Evolutionary conservation across 805 yeast genomes (phyloP).

Genomic region (Sugiyamaella mastotermitis): DNA sequence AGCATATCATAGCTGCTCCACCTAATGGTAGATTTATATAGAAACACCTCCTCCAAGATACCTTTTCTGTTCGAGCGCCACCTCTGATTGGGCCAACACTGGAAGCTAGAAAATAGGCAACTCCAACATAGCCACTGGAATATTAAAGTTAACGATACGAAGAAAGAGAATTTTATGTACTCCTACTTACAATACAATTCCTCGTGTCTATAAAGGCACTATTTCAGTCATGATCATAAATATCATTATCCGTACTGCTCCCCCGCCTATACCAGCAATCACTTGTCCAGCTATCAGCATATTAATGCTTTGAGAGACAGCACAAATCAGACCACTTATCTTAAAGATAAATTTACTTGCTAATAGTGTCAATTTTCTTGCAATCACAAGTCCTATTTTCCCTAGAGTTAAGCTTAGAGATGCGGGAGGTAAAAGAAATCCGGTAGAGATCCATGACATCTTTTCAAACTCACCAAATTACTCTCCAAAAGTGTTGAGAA

Average conservation of each 20-base stretch:
- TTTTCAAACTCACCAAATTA: constrained; percentile 39
- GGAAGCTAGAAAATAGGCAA: constrained; percentile 25
- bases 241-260: constrained; percentile 51
- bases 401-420: constrained; percentile 64
- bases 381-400: constrained; percentile 48
- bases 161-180: constrained; percentile 6
- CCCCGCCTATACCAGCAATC: constrained; percentile 64
- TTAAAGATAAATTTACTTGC: constrained; percentile 24
- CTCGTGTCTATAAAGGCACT: constrained; percentile 21
- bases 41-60: constrained; percentile 50
- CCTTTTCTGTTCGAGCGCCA: constrained; percentile 41
- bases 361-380: constrained; percentile 32
- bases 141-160: not conserved
- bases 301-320: constrained; percentile 38
- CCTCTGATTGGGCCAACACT: constrained; percentile 50
- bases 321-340: constrained; percentile 28
- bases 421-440: constrained; percentile 53
- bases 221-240: constrained; percentile 48
- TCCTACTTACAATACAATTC: constrained; percentile 19
- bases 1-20: constrained; percentile 27
- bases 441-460: constrained; percentile 59
- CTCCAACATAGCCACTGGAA: constrained; percentile 38
- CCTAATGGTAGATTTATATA: constrained; percentile 40
- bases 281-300: constrained; percentile 63
- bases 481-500: constrained; percentile 47